Evolutionary conservation across 2,329 filamentous ascomycete genomes (phyloP), one percentile per base, ranked within the genome.

Genomic region (Colletotrichum musae): DNA sequence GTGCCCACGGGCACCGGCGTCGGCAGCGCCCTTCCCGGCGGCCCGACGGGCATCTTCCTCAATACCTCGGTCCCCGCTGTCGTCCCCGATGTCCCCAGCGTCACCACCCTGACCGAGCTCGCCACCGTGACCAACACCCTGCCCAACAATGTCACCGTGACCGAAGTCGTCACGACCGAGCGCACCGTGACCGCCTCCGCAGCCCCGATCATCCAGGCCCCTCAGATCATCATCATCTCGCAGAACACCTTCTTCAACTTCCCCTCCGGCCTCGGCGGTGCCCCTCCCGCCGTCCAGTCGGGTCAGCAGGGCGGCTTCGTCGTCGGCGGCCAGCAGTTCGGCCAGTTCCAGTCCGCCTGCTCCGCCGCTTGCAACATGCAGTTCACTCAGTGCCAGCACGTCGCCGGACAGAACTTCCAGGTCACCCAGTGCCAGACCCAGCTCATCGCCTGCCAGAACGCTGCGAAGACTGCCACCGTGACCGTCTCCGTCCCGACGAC

Each of bases 381-480:
- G 53, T 61, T 72, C 28, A 63, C 53, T 43, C 68, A 71, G 64
- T 72, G 71, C 61, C 69, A 71, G 61, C 64, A 60, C 47, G 61
- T 72, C 61, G 61, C 65, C n/a, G 71, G 71, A 24, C 57, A 60
- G 48, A 64, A 60, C 57, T 69, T 72, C 53, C 60, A 68, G 56
- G 48, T 72, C n/a, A 71, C 71, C 6, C 71, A 72, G 64, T 72
- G 71, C 65, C 68, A 71, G 69, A 69, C 71, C 18, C 71, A 72
- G 39, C 56, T 71, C 18, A 24, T 69, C 12, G 65, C 65, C 28
- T 72, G 71, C 69, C 60, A 71, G 48, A 64, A 61, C 48, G 64
- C 71, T 12, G 71, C 71, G 10, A 70, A 64, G 48, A 71, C 64
- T 26, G 68, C 64, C n/a, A 72, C 69, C 15, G 64, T 70, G n/a